Conservation (phyloP, 495 filamentous ascomycete species). For the Antarctomyces pellizariae region DNA sequence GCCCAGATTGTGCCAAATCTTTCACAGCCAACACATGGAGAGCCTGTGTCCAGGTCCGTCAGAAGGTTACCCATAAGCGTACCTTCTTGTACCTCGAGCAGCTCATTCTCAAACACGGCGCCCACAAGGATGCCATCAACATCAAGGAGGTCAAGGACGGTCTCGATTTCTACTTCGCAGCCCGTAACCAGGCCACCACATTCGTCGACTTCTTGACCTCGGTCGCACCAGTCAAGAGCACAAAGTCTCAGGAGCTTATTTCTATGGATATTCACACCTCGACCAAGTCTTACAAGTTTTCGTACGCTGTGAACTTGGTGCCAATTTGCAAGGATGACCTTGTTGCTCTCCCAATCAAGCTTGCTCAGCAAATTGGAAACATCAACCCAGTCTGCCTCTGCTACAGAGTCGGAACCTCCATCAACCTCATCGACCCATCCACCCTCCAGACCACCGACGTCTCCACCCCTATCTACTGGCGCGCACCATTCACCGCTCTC, state of each 20-base stretch:
- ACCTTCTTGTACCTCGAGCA: conserved; percentile 95
- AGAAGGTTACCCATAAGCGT: conserved; percentile 92
- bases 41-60: conserved; percentile 74
- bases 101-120: conserved; percentile 77
- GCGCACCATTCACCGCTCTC: conserved; percentile 57
- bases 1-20: conserved; percentile 77
- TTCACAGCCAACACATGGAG: conserved; percentile 84
- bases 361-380: conserved; percentile 68
- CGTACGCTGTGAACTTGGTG: conserved; percentile 62
- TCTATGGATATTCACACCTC: conserved; percentile 81
- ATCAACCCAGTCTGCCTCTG: conserved; percentile 67
- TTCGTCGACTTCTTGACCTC: conserved; percentile 79
- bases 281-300: conserved; percentile 79
- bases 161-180: conserved; percentile 81
- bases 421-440: conserved; percentile 75
- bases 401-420: conserved; percentile 64
- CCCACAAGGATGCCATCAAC: conserved; percentile 83
- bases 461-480: conserved; percentile 62
- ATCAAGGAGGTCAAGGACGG: conserved; percentile 90
- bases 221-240: conserved; percentile 51
- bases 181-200: conserved; percentile 75
- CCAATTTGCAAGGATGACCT: conserved; percentile 95
- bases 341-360: conserved; percentile 69
- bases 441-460: conserved; percentile 82
- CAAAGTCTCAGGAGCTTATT: conserved; percentile 80